phyloP scores from a whole-genome alignment of 192 early-diverging fungal species.

The Coemansia sp. region DNA sequence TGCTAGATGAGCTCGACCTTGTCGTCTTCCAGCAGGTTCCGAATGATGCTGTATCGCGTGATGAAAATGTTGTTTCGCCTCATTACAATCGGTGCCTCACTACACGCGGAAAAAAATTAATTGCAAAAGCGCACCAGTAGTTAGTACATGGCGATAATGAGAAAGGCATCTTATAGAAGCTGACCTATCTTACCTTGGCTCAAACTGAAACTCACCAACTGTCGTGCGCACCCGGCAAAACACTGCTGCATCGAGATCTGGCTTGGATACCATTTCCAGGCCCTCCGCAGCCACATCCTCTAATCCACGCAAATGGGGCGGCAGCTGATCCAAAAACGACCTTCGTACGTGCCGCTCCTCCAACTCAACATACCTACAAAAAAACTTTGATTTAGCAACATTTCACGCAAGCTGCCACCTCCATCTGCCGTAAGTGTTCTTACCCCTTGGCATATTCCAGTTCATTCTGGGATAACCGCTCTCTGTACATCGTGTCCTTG shows the following conservation, averaged over 20 bases:
- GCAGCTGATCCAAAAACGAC: slow-evolving; percentile 53
- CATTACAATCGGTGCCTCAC: slow-evolving; percentile 52
- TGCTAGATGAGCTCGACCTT: slow-evolving; percentile 47
- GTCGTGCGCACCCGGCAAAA: slow-evolving; percentile 43
- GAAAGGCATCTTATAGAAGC: too few relatives aligned
- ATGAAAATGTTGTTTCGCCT: slow-evolving; percentile 50
- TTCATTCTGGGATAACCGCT: slow-evolving; percentile 36
- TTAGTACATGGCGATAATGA: not conserved
- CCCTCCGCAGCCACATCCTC: slow-evolving; percentile 34
- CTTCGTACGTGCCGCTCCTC: slow-evolving; percentile 29
- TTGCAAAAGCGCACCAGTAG: not conserved
- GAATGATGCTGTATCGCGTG: slow-evolving; percentile 48
- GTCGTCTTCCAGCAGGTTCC: slow-evolving; percentile 41
- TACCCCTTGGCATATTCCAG: slow-evolving; percentile 49
- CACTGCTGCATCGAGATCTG: slow-evolving; percentile 44
- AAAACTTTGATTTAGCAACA: not conserved
- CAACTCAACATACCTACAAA: slow-evolving; percentile 31
- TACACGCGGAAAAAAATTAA: slow-evolving; percentile 9
- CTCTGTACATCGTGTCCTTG: slow-evolving; percentile 17
- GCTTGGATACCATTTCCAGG: slow-evolving; percentile 41
- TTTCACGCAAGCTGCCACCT: not conserved
- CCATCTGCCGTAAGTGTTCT: not conserved
- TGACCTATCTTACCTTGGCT: slow-evolving; percentile 20
- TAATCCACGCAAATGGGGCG: slow-evolving; percentile 39
- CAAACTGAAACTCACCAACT: slow-evolving; percentile 53